These are phyloP conservation scores for Acaromyces ingoldii DNA, from an alignment of 1,284 basidiomycete species.

Conservation along the genomic window DNA sequence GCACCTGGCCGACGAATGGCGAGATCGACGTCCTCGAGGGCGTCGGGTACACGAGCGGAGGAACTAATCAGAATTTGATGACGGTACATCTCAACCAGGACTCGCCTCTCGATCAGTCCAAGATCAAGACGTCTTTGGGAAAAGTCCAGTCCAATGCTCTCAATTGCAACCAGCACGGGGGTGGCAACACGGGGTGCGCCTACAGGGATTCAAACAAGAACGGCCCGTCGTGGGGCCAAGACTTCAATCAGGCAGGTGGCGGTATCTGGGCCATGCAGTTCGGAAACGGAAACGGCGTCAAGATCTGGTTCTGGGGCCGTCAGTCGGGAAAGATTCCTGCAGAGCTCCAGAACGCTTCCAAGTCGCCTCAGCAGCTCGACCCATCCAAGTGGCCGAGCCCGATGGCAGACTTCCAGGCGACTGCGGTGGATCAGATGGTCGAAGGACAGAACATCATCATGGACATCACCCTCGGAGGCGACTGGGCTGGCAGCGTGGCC, in stretches of 20 bases:
- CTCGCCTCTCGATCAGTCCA: neutral
- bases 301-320: conserved; percentile 10
- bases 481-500: conserved; percentile 27
- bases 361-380: neutral
- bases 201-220: neutral
- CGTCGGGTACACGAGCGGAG: conserved; percentile 3
- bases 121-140: neutral
- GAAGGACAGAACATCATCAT: conserved; percentile 39
- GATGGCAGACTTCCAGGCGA: conserved; percentile 29
- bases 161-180: neutral
- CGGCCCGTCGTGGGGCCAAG: conserved; percentile 1
- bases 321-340: neutral
- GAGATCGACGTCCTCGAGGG: conserved; percentile 15
- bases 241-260: conserved; percentile 8
- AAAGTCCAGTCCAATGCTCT: neutral
- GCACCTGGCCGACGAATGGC: conserved; percentile 7
- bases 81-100: conserved; percentile 5
- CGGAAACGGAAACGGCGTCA: conserved; percentile 1
- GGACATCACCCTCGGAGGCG: conserved; percentile 45
- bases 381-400: conserved; percentile 32
- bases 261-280: conserved; percentile 11
- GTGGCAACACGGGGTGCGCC: conserved; percentile 2
- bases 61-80: conserved; percentile 7
- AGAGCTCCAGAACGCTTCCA: neutral
- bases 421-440: conserved; percentile 20